Base-by-base conservation (phyloP, 177 flowering plant genomes). In the Vitis hybrid region DNA sequence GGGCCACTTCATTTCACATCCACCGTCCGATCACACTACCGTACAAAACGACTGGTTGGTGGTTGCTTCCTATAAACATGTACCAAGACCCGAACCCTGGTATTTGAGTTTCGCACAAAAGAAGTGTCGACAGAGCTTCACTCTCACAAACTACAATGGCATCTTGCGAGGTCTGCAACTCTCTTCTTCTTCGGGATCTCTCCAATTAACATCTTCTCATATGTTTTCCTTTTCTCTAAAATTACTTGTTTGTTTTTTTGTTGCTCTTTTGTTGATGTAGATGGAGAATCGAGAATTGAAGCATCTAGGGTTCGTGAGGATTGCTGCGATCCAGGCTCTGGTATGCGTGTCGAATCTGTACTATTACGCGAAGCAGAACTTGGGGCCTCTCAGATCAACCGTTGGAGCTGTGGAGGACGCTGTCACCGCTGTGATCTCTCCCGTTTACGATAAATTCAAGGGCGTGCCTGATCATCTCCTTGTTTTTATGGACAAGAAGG, bases 361-460 rank as follows among this genome's bases (percentile, higher is more conserved):
- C 77, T 90, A 81, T 11, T 84, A 77, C 72, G 91, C 88, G 2
- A 89, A 91, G 84, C 76, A 75, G 73, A 88, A 85, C 65, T 85
- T 87, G 0, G 97, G 92, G 15, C 75, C 90, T 22, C 64, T 89
- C 72, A 75, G 76, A 77, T 78, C 90, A 3, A 68, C 82, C 0
- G 73, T 89, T 13, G 82, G 77, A 53, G 74, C 74, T 0, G 89
- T 83, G 2, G 94, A 91, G 71, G 78, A 81, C 10, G 80, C 80
- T 11, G 91, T 85, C 0, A 76, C 81, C 8, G 33, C 82, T 56
- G 82, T 83, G 1, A 69, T 89, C 4, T 72, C 79, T 8, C 92
- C 92, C 6, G 92, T 89, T 6, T 84, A 79, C 71, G 71, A 79
- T 51, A 87, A 78, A 59, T 76, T 83, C 78, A 84, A 83, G 71